Percentiles rank a stretch among this genome's conserved stretches.
phyloP scores from a whole-genome alignment of 495 filamentous ascomycete species.

The Aspergillus leporis region DNA sequence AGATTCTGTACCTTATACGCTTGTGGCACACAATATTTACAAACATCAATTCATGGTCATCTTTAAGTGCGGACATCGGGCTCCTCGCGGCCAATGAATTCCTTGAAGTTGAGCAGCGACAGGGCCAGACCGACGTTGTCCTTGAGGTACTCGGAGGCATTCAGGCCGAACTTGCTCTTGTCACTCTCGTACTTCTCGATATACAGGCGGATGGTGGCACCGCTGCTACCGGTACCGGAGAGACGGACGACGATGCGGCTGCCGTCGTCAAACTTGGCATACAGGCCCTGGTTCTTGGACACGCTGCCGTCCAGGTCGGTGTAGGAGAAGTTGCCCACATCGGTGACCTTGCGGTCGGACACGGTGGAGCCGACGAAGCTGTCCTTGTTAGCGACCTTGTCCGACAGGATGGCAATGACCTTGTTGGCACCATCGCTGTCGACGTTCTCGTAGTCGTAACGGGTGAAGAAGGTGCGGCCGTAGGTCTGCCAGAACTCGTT shows the following conservation, averaged over 20 bases:
- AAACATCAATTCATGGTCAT: neutral
- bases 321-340: conserved; percentile 95
- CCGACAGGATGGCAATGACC: conserved; percentile 74
- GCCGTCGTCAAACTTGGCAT: conserved; percentile 90
- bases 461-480: conserved; percentile 97
- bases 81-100: conserved; percentile 84
- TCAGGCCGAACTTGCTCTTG: conserved; percentile 66
- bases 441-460: conserved; percentile 96
- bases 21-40: neutral
- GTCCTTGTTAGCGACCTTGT: conserved; percentile 64
- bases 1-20: neutral
- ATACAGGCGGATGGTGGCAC: conserved; percentile 94
- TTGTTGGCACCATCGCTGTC: conserved; percentile 87
- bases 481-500: conserved; percentile 96
- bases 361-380: conserved; percentile 83
- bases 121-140: conserved; percentile 83
- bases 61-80: conserved; percentile 90
- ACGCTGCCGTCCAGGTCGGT: conserved; percentile 96
- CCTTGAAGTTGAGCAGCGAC: conserved; percentile 82
- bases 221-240: conserved; percentile 91
- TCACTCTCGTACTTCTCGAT: conserved; percentile 90
- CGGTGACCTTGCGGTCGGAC: conserved; percentile 75
- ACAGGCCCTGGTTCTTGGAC: conserved; percentile 93
- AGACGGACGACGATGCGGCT: conserved; percentile 91
- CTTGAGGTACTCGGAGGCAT: conserved; percentile 92